Evolutionary conservation across 129 eudicot species (phyloP).

Genomic region (Saposhnikovia divaricata): DNA sequence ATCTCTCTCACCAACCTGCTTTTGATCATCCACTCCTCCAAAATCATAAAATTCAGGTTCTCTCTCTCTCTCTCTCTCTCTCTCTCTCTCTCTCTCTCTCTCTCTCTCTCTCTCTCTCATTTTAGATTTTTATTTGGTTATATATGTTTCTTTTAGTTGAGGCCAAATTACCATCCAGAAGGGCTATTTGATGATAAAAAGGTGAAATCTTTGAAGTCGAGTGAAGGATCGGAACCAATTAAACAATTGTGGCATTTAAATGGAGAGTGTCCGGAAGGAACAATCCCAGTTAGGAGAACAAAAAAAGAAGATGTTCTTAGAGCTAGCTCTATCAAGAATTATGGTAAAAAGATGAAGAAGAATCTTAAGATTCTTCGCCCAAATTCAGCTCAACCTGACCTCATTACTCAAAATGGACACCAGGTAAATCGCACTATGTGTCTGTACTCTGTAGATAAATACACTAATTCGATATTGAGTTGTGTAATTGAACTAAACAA

Average conservation of each 20-base stretch:
- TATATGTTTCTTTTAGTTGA: conserved; percentile 30
- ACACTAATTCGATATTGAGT: not conserved
- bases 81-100: not conserved
- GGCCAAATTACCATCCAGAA: conserved; percentile 70
- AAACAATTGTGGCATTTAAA: conserved; percentile 65
- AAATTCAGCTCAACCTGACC: conserved; percentile 54
- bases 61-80: not conserved
- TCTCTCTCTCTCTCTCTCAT: not conserved
- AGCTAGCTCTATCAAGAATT: conserved; percentile 61
- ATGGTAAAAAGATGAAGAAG: conserved; percentile 50
- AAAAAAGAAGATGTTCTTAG: conserved; percentile 63
- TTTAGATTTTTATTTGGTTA: not conserved
- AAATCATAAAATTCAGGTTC: conserved; percentile 71
- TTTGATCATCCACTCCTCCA: conserved; percentile 81
- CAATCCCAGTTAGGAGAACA: conserved; percentile 72
- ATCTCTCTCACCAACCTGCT: conserved; percentile 66
- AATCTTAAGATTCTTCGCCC: conserved; percentile 37
- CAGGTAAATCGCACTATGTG: conserved; percentile 34
- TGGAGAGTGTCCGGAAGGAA: conserved; percentile 61
- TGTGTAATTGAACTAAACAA: no score
- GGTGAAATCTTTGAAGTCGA: conserved; percentile 17
- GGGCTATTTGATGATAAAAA: conserved; percentile 42
- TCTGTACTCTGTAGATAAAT: not conserved
- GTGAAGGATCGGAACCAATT: conserved; percentile 24
- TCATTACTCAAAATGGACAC: conserved; percentile 63